A percentile compares a stretch with the other conserved stretches of the same genome.
Evolutionary conservation across 1,284 basidiomycete species (phyloP).

Genomic region (Albatrellus sp.): DNA sequence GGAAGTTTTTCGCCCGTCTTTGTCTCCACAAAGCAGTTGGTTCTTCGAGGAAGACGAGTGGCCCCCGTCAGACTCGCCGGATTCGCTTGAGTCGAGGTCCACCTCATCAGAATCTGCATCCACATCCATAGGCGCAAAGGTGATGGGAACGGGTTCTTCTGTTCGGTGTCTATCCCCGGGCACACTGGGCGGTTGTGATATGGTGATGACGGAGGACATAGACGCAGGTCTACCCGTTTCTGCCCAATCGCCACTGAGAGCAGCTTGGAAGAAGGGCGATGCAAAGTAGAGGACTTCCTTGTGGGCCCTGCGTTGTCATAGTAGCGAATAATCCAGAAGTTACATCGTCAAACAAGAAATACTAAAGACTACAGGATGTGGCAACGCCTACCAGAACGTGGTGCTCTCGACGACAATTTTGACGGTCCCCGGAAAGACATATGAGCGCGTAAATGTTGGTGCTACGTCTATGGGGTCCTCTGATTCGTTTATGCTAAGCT

Average conservation of each 20-base stretch:
- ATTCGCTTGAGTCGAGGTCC: conserved; percentile 20
- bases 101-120: conserved; percentile 33
- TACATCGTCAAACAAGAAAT: conserved; percentile 14
- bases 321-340: not conserved
- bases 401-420: conserved; percentile 78
- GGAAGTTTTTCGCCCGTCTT: not conserved
- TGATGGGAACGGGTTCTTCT: conserved; percentile 37
- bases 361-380: no score
- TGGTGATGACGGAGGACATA: conserved; percentile 71
- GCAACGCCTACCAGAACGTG: conserved; percentile 75
- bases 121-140: conserved; percentile 42
- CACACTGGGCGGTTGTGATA: conserved; percentile 55
- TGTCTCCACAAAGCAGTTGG: not conserved
- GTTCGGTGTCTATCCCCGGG: conserved; percentile 30
- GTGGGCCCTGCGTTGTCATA: conserved; percentile 47
- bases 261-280: conserved; percentile 78
- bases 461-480: conserved; percentile 61
- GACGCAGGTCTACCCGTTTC: conserved; percentile 59
- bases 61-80: conserved; percentile 1
- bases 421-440: conserved; percentile 62
- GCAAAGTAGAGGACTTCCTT: conserved; percentile 77
- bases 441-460: conserved; percentile 54
- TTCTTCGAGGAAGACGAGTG: not conserved
- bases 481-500: conserved; percentile 51
- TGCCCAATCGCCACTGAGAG: conserved; percentile 69